phyloP scores from a whole-genome alignment of 768 basidiomycete species.

The Austroboletus eburneus region DNA sequence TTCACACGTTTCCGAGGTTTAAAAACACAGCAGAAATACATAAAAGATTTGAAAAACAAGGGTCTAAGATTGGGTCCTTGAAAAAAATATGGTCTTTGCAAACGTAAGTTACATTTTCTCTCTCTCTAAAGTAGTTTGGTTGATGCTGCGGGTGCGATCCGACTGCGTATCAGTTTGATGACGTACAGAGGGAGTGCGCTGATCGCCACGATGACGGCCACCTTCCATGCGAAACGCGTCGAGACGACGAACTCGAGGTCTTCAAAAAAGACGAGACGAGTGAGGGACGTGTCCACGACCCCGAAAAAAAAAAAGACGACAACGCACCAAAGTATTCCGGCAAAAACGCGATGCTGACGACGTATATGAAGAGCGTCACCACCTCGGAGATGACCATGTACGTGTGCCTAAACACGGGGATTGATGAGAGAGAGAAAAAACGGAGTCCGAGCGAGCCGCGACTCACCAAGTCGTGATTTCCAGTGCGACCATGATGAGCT shows the following conservation, averaged over 20 bases:
- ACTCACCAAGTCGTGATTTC: conserved; percentile 95
- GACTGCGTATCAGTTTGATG: conserved; percentile 81
- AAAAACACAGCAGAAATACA: conserved; percentile 33
- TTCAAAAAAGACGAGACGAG: conserved; percentile 32
- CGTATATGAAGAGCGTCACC: conserved; percentile 83
- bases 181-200: conserved; percentile 90
- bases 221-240: conserved; percentile 86
- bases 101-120: background rate
- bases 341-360: conserved; percentile 86
- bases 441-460: no score
- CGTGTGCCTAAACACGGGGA: conserved; percentile 58
- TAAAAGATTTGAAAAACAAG: conserved; percentile 35
- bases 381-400: conserved; percentile 95
- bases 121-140: conserved; percentile 72
- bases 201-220: conserved; percentile 90
- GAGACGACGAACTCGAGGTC: conserved; percentile 93
- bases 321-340: conserved; percentile 95
- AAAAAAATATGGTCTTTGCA: background rate
- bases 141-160: conserved; percentile 88
- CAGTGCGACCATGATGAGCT: conserved; percentile 97
- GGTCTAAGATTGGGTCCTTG: no score
- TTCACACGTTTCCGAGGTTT: conserved; percentile 13
- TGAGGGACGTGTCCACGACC: background rate
- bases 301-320: background rate
- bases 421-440: no score